Evolutionary conservation across 139 green algal species (phyloP).

Genomic region (Picochlorum sp.): DNA sequence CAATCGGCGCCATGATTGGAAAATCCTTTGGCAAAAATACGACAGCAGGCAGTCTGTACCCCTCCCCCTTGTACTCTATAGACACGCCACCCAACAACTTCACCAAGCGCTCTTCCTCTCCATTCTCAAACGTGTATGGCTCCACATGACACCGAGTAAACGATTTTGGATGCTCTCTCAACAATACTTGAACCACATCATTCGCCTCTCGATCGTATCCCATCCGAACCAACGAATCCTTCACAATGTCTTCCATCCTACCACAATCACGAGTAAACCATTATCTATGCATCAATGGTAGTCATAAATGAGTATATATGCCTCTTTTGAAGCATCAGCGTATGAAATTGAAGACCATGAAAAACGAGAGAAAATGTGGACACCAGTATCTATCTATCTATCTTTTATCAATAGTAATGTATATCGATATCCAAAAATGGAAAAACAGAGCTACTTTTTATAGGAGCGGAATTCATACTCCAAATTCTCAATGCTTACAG

Average conservation of each 20-base stretch:
- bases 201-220: neutral
- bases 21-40: conserved; percentile 4
- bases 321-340: no score
- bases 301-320: no score
- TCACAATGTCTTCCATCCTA: no score
- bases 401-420: neutral
- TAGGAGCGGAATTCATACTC: conserved; percentile 39
- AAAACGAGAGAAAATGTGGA: no score
- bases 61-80: neutral
- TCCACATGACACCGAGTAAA: neutral
- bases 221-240: neutral
- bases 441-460: conserved; percentile 1
- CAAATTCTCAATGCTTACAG: conserved; percentile 53
- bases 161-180: neutral
- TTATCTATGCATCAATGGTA: no score
- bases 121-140: neutral
- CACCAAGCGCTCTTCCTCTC: neutral
- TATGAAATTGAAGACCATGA: no score
- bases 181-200: neutral
- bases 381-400: no score
- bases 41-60: conserved; percentile 3
- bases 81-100: conserved; percentile 1
- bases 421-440: neutral
- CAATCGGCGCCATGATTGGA: neutral
- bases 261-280: no score